Evolutionary conservation across 495 filamentous ascomycete species (phyloP).

Genomic region (Lepidopterella palustris): DNA sequence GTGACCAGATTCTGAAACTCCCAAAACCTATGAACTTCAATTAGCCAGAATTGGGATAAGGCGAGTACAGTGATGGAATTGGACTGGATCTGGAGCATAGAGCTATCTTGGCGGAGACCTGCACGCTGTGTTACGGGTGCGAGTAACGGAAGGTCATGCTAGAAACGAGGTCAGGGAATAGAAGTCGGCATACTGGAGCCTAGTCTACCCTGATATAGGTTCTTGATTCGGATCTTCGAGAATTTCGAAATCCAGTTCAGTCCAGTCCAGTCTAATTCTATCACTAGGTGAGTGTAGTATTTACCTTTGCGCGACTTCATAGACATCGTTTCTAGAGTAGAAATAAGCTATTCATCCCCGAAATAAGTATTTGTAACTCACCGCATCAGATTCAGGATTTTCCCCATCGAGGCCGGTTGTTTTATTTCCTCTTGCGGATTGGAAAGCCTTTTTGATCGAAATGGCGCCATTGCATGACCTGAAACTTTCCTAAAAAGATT

Average conservation of each 20-base stretch:
- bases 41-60: too few relatives aligned
- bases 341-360: constrained; percentile 7
- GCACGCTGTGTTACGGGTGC: too few relatives aligned
- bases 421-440: constrained; percentile 33
- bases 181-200: too few relatives aligned
- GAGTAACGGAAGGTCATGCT: too few relatives aligned
- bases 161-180: too few relatives aligned
- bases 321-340: constrained; percentile 56
- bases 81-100: too few relatives aligned
- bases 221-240: too few relatives aligned
- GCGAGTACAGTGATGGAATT: too few relatives aligned
- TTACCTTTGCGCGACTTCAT: constrained; percentile 65
- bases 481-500: neutral
- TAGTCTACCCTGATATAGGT: too few relatives aligned
- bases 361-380: constrained; percentile 11
- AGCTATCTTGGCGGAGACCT: too few relatives aligned
- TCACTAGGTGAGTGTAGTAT: constrained; percentile 7
- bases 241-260: too few relatives aligned
- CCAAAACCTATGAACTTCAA: constrained; percentile 52
- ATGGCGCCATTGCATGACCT: neutral
- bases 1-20: constrained; percentile 63
- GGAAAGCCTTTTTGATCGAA: constrained; percentile 10
- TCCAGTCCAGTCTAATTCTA: too few relatives aligned
- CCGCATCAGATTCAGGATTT: constrained; percentile 75
- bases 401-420: constrained; percentile 68